Conservation (phyloP, 2,329 filamentous ascomycete genomes). For the Monosporascus sp. region DNA sequence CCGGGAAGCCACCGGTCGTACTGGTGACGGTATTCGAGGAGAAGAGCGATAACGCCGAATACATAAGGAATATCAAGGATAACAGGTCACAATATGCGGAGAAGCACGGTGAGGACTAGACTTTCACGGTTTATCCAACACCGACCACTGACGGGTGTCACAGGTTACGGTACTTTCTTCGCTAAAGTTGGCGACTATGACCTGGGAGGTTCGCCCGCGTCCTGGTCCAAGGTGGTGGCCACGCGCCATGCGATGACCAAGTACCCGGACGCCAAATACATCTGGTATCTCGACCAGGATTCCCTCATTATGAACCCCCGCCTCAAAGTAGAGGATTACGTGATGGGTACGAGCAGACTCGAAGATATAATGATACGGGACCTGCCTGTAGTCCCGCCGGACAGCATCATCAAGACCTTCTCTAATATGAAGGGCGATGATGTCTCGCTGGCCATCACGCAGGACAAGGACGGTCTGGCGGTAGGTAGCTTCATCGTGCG, state of each 20-base stretch:
- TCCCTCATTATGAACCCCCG: slow-evolving; percentile 83
- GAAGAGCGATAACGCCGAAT: slow-evolving; percentile 55
- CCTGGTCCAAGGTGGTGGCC: slow-evolving; percentile 77
- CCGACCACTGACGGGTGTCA: slow-evolving; percentile 8
- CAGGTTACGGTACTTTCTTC: slow-evolving; percentile 85
- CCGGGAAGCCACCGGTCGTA: slow-evolving; percentile 60
- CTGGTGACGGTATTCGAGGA: slow-evolving; percentile 82
- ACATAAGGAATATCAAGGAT: slow-evolving; percentile 67
- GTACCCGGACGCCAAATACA: slow-evolving; percentile 68
- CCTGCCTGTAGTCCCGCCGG: slow-evolving; percentile 81
- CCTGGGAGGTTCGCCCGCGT: slow-evolving; percentile 50
- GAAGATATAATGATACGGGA: slow-evolving; percentile 80
- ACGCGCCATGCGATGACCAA: slow-evolving; percentile 82
- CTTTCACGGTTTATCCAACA: background rate
- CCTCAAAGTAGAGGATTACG: slow-evolving; percentile 61
- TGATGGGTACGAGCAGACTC: slow-evolving; percentile 63
- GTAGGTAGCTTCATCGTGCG: slow-evolving; percentile 73
- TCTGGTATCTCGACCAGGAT: slow-evolving; percentile 85
- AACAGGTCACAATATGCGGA: slow-evolving; percentile 83
- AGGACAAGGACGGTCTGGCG: slow-evolving; percentile 76
- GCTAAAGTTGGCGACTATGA: slow-evolving; percentile 72
- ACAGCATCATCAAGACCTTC: slow-evolving; percentile 96
- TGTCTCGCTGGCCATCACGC: slow-evolving; percentile 76
- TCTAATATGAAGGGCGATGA: slow-evolving; percentile 69
- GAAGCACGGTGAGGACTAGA: slow-evolving; percentile 62